phyloP scores from a whole-genome alignment of 305 asterid genomes.

The Coffea humblotiana region DNA sequence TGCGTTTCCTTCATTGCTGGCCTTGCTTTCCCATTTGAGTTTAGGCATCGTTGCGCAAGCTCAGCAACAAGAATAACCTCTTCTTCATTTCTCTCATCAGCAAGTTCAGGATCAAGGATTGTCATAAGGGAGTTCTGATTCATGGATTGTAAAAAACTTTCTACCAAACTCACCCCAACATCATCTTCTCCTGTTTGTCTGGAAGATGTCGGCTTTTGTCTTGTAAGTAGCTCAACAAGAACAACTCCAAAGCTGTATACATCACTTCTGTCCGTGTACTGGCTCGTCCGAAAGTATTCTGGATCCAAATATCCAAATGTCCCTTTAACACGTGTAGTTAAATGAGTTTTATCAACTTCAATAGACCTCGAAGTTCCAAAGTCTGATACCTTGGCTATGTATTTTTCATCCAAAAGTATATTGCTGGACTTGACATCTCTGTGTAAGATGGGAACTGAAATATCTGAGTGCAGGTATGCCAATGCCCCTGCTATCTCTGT shows the following conservation, averaged over 20 bases:
- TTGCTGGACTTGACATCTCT: no score
- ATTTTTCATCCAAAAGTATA: no score
- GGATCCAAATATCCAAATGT: background rate
- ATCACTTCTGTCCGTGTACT: slow-evolving; percentile 13
- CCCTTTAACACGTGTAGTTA: no score
- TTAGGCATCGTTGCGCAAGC: slow-evolving; percentile 15
- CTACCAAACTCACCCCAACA: slow-evolving; percentile 10
- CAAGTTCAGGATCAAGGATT: slow-evolving; percentile 16
- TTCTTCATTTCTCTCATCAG: slow-evolving; percentile 10
- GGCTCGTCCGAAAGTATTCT: slow-evolving; percentile 13
- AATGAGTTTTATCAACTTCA: no score
- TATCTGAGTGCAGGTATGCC: no score
- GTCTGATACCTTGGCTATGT: no score
- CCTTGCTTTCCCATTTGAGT: slow-evolving; percentile 19
- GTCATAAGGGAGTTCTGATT: background rate
- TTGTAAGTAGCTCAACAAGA: background rate
- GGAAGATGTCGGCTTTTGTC: slow-evolving; percentile 4
- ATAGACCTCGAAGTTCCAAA: no score
- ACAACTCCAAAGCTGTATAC: background rate
- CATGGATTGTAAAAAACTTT: slow-evolving; percentile 6
- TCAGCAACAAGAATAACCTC: slow-evolving; percentile 14
- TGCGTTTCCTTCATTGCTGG: slow-evolving; percentile 28
- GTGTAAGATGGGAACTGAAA: no score
- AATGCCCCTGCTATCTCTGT: slow-evolving; percentile 15
- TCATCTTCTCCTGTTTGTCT: background rate